Conservation (phyloP, 768 basidiomycete genomes). For the Agaricus subrufescens region DNA sequence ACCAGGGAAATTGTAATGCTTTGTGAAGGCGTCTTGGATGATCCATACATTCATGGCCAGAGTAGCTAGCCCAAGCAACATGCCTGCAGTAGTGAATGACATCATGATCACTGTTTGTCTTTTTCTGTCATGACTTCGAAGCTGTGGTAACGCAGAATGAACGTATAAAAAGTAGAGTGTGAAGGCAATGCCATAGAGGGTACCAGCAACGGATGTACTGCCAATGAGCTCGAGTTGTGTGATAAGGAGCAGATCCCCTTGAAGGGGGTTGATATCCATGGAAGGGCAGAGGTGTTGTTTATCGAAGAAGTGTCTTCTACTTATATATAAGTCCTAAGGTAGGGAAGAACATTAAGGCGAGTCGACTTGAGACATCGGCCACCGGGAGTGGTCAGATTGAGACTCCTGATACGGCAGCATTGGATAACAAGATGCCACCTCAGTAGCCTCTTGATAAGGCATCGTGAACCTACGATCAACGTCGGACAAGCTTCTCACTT, state of each 20-base stretch:
- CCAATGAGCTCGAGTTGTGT: not conserved
- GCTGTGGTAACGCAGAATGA: not conserved
- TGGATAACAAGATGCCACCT: too few species aligned
- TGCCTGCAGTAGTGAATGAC: not conserved
- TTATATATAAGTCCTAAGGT: too few species aligned
- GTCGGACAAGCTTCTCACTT: too few species aligned
- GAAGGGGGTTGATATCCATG: not conserved
- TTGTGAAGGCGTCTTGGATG: not conserved
- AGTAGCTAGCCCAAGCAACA: not conserved
- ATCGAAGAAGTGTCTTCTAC: too few species aligned
- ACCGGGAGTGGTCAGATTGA: too few species aligned
- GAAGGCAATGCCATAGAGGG: not conserved
- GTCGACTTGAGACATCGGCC: too few species aligned
- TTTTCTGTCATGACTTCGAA: not conserved
- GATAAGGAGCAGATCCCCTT: not conserved
- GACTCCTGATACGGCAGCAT: too few species aligned
- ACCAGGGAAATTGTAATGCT: not conserved
- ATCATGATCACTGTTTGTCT: not conserved
- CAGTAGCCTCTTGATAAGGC: too few species aligned
- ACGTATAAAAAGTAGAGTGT: not conserved
- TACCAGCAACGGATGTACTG: not conserved
- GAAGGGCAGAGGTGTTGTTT: too few species aligned
- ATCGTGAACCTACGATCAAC: too few species aligned
- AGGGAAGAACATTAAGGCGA: too few species aligned
- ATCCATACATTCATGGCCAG: not conserved